Conservation (phyloP, 306 rosid genomes). For the Sophora flavescens region DNA sequence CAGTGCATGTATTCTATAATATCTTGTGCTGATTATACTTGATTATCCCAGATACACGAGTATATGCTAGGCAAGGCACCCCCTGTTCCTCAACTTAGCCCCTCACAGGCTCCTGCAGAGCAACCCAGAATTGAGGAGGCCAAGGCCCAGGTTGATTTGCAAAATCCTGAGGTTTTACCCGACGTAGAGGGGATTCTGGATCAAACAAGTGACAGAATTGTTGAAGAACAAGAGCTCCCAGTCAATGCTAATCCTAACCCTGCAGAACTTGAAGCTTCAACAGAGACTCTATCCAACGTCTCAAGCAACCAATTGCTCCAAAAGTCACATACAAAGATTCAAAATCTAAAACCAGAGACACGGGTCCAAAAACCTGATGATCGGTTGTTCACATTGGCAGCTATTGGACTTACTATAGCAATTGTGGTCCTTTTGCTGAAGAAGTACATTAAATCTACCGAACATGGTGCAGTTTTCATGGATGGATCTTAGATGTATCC, state of each 20-base stretch:
- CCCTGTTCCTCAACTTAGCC: slow-evolving; percentile 64
- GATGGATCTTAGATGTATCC: slow-evolving; percentile 68
- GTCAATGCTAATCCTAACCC: slow-evolving; percentile 48
- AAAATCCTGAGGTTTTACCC: slow-evolving; percentile 52
- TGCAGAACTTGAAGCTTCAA: slow-evolving; percentile 47
- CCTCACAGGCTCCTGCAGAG: slow-evolving; percentile 58
- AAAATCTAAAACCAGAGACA: slow-evolving; percentile 54
- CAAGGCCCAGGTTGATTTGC: slow-evolving; percentile 47
- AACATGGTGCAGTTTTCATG: slow-evolving; percentile 79
- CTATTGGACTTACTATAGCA: slow-evolving; percentile 90
- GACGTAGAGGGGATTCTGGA: slow-evolving; percentile 51
- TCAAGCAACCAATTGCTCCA: slow-evolving; percentile 53
- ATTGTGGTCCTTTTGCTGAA: slow-evolving; percentile 83
- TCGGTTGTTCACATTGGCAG: slow-evolving; percentile 89
- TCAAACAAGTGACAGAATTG: slow-evolving; percentile 57
- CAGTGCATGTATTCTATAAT: neutral
- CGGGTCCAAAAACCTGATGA: slow-evolving; percentile 74
- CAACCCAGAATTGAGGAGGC: slow-evolving; percentile 52
- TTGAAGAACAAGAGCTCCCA: slow-evolving; percentile 61
- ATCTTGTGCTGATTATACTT: slow-evolving; percentile 30
- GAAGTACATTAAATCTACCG: slow-evolving; percentile 79
- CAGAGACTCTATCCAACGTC: slow-evolving; percentile 52
- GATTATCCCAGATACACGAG: slow-evolving; percentile 74
- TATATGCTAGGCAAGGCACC: slow-evolving; percentile 85
- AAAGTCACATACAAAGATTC: slow-evolving; percentile 57